Conservation (phyloP, 371 early-diverging fungal species). For the Mucor racemosus region DNA sequence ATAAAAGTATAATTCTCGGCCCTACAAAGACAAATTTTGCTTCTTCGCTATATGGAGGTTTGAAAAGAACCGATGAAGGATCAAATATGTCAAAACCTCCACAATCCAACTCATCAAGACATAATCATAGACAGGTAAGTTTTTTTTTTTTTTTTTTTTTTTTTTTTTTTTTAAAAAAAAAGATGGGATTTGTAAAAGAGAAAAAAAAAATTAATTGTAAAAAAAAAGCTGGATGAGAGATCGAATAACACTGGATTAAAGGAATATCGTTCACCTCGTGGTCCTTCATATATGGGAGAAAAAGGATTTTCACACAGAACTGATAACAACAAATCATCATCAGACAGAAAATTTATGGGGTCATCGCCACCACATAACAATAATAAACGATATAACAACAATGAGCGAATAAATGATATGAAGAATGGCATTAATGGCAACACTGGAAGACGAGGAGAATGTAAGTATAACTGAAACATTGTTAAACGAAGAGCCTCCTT, state of each 20-base stretch:
- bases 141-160: too few species aligned
- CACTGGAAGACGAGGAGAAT: slow-evolving; percentile 9
- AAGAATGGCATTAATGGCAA: background rate
- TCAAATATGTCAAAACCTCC: slow-evolving; percentile 23
- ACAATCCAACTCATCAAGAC: slow-evolving; percentile 15
- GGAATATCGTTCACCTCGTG: slow-evolving; percentile 31
- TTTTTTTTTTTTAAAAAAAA: too few species aligned
- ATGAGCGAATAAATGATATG: slow-evolving; percentile 7
- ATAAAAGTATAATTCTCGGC: slow-evolving; percentile 59
- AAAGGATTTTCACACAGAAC: slow-evolving; percentile 36
- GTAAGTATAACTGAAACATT: background rate
- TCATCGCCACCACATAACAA: slow-evolving; percentile 16
- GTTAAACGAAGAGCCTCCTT: background rate
- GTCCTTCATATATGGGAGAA: slow-evolving; percentile 34
- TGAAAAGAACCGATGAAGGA: slow-evolving; percentile 54
- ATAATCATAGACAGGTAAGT: slow-evolving; percentile 31
- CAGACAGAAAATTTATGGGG: slow-evolving; percentile 25
- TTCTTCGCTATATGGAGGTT: slow-evolving; percentile 55
- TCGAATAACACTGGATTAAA: slow-evolving; percentile 10
- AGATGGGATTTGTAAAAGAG: background rate
- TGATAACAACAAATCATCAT: slow-evolving; percentile 18
- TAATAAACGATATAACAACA: slow-evolving; percentile 16
- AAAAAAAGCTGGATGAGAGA: slow-evolving; percentile 22
- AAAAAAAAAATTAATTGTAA: slow-evolving; percentile 9
- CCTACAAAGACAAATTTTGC: slow-evolving; percentile 67